Conservation (phyloP, 176 grass and related monocot species). For the Luzula sylvatica region DNA sequence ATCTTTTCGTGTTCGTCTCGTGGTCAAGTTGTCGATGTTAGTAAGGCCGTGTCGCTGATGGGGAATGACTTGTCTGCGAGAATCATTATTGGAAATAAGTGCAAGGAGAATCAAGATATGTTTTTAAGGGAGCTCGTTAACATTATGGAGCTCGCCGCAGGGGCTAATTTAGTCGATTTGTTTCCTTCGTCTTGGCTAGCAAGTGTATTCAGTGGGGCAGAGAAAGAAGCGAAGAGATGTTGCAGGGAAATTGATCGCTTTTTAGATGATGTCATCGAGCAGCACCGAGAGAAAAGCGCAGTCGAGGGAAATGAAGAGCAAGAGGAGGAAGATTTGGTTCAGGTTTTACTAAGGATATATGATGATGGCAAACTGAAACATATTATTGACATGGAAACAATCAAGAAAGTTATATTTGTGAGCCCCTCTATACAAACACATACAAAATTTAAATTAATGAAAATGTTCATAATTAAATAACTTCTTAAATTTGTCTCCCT, state of each 20-base stretch:
- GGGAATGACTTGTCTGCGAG: neutral
- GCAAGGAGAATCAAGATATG: slow-evolving; percentile 11
- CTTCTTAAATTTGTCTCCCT: neutral
- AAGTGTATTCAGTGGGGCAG: neutral
- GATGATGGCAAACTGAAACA: neutral
- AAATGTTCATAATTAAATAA: too few relatives aligned
- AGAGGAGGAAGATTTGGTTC: slow-evolving; percentile 17
- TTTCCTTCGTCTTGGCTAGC: neutral
- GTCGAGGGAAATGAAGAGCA: neutral
- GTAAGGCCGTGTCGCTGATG: neutral
- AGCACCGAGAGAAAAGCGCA: neutral
- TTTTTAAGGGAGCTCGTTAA: neutral
- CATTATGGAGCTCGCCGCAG: neutral
- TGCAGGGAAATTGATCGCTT: neutral
- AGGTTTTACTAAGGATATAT: neutral
- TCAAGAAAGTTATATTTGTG: slow-evolving; percentile 21
- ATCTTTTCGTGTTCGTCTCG: neutral
- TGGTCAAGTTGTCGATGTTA: neutral
- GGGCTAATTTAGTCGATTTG: neutral
- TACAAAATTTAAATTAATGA: too few relatives aligned
- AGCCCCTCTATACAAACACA: neutral
- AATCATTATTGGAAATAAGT: slow-evolving; percentile 18
- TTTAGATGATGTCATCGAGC: neutral
- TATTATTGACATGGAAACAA: slow-evolving; percentile 3
- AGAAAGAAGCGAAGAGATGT: neutral